phyloP scores from a whole-genome alignment of 2,329 filamentous ascomycete genomes.

The Plenodomus biglobosus region DNA sequence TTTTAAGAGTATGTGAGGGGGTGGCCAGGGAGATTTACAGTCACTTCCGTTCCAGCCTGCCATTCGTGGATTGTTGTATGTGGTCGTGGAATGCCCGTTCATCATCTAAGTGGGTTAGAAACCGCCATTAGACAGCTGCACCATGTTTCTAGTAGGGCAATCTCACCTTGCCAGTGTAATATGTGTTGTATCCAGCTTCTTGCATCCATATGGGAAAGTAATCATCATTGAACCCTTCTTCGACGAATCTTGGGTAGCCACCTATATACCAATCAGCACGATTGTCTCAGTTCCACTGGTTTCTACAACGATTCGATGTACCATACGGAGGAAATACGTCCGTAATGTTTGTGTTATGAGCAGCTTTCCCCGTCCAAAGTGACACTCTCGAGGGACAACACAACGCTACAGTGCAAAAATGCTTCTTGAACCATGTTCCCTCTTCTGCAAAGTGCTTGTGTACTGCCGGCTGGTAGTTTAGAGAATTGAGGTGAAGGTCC shows the following conservation, averaged over 20 bases:
- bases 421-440: slow-evolving; percentile 62
- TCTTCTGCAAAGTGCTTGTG: slow-evolving; percentile 59
- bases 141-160: too few relatives aligned
- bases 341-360: slow-evolving; percentile 73
- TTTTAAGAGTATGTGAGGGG: not conserved
- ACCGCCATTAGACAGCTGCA: too few relatives aligned
- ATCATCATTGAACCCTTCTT: slow-evolving; percentile 65
- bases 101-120: slow-evolving; percentile 57
- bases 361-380: slow-evolving; percentile 65
- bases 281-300: slow-evolving; percentile 3
- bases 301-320: slow-evolving; percentile 35
- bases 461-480: slow-evolving; percentile 62
- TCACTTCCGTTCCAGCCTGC: slow-evolving; percentile 61
- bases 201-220: slow-evolving; percentile 74
- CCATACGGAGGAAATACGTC: slow-evolving; percentile 58
- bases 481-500: slow-evolving; percentile 62
- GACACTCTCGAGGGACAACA: slow-evolving; percentile 70
- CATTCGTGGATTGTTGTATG: slow-evolving; percentile 61
- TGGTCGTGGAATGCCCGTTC: slow-evolving; percentile 63
- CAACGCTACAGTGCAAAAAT: slow-evolving; percentile 67
- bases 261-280: slow-evolving; percentile 31
- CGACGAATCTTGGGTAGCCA: slow-evolving; percentile 67
- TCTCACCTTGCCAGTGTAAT: slow-evolving; percentile 65
- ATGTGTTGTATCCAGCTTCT: slow-evolving; percentile 67
- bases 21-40: slow-evolving; percentile 21